These are phyloP conservation scores for Pyrenula massariospora DNA, from an alignment of 495 filamentous ascomycete genomes.

Conservation along the genomic window DNA sequence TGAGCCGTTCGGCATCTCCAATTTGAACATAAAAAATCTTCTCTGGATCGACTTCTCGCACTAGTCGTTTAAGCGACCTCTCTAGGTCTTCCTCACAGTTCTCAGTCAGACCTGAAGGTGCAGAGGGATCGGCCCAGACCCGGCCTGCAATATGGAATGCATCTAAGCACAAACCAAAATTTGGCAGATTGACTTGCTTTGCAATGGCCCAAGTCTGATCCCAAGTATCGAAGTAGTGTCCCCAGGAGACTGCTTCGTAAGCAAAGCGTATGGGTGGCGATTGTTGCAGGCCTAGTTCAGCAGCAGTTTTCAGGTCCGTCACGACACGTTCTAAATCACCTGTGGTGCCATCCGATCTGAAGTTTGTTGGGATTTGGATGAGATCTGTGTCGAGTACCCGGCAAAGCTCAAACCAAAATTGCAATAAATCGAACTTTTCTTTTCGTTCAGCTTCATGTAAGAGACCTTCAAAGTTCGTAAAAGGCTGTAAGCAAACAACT, in stretches of 20 bases:
- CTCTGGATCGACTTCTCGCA: constrained; percentile 41
- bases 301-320: constrained; percentile 44
- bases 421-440: constrained; percentile 48
- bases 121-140: constrained; percentile 59
- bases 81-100: constrained; percentile 47
- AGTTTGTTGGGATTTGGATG: constrained; percentile 57
- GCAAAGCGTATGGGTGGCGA: constrained; percentile 54
- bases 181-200: constrained; percentile 48
- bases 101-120: constrained; percentile 34
- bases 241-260: constrained; percentile 60
- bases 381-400: constrained; percentile 46
- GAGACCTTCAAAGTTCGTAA: constrained; percentile 64
- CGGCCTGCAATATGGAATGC: constrained; percentile 71
- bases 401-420: constrained; percentile 54
- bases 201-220: constrained; percentile 63
- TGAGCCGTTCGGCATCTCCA: constrained; percentile 59
- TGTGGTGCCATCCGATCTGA: constrained; percentile 37
- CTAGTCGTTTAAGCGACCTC: constrained; percentile 44
- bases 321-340: constrained; percentile 45
- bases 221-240: constrained; percentile 54
- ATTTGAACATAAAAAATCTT: constrained; percentile 78
- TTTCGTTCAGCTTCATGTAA: constrained; percentile 29
- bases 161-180: constrained; percentile 72
- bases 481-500: constrained; percentile 59
- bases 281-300: constrained; percentile 45